A percentile compares a stretch with the other conserved stretches of the same genome.
phyloP scores from a whole-genome alignment of 805 yeast species.

The Saturnispora mendoncae region DNA sequence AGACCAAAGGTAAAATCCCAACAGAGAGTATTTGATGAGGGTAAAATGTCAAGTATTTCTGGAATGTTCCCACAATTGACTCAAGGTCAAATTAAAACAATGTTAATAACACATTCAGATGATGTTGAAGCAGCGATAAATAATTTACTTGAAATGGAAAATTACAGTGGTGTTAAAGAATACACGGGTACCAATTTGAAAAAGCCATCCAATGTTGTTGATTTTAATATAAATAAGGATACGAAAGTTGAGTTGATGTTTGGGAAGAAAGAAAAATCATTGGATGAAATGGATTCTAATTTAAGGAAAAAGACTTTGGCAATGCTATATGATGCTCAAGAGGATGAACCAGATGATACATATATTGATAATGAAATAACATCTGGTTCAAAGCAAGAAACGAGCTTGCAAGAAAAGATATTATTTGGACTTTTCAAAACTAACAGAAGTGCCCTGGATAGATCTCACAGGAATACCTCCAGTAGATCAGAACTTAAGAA shows the following conservation, averaged over 20 bases:
- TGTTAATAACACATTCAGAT: conserved; percentile 40
- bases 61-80: conserved; percentile 64
- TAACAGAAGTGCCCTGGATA: conserved; percentile 41
- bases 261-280: conserved; percentile 28
- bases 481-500: conserved; percentile 43
- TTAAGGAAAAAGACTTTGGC: conserved; percentile 50
- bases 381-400: conserved; percentile 15
- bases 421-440: conserved; percentile 49
- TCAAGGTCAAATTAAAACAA: conserved; percentile 35
- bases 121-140: conserved; percentile 52
- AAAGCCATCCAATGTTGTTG: conserved; percentile 11
- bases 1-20: conserved; percentile 13
- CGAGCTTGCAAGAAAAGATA: conserved; percentile 35
- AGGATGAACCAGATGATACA: conserved; percentile 81
- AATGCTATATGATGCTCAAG: conserved; percentile 63
- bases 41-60: conserved; percentile 33
- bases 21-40: conserved; percentile 21
- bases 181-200: background rate
- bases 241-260: conserved; percentile 21
- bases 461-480: conserved; percentile 37
- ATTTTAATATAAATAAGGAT: conserved; percentile 12
- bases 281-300: conserved; percentile 24
- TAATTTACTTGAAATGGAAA: conserved; percentile 46
- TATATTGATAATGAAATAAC: conserved; percentile 48
- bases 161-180: conserved; percentile 15